Percentiles rank a stretch among this genome's conserved stretches.
These are phyloP conservation scores for Sporothrix euskadiensis DNA, from an alignment of 2,329 filamentous ascomycete genomes.

Conservation along the genomic window DNA sequence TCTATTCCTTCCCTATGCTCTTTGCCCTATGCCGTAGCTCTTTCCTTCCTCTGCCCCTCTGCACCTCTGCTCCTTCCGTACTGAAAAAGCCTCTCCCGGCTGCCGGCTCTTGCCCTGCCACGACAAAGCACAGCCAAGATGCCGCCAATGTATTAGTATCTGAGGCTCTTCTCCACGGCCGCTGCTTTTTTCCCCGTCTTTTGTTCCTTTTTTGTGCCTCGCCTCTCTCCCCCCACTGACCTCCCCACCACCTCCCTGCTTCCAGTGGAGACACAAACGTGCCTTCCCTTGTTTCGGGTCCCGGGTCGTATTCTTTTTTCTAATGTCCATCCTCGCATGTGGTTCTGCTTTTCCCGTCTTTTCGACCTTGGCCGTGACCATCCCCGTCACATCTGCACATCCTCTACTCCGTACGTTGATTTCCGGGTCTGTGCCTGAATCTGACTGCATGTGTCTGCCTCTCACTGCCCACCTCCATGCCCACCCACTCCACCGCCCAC, in stretches of 20 bases:
- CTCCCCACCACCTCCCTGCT: not conserved
- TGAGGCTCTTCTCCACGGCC: not conserved
- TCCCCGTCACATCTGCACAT: conserved; percentile 10
- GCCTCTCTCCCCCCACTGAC: not conserved
- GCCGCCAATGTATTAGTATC: conserved; percentile 16
- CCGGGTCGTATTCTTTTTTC: not conserved
- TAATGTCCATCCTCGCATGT: not conserved
- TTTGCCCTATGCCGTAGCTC: not conserved
- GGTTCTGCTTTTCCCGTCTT: not conserved
- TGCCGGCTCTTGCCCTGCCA: conserved; percentile 1
- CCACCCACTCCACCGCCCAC: not conserved
- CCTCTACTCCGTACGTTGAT: not conserved
- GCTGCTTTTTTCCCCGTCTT: not conserved
- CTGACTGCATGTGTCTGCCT: conserved; percentile 17
- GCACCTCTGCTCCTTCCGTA: not conserved
- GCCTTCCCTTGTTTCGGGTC: conserved; percentile 16
- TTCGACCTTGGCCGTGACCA: not conserved
- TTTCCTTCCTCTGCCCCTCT: not conserved
- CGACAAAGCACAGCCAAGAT: not conserved
- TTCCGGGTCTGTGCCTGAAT: conserved; percentile 14
- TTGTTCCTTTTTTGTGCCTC: not conserved
- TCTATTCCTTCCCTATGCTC: not conserved
- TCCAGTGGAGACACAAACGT: conserved; percentile 11
- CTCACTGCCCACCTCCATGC: not conserved
- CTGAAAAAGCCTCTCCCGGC: not conserved